Base-by-base conservation (phyloP, 2,329 filamentous ascomycete genomes). In the Dothideomycetes sp. region DNA sequence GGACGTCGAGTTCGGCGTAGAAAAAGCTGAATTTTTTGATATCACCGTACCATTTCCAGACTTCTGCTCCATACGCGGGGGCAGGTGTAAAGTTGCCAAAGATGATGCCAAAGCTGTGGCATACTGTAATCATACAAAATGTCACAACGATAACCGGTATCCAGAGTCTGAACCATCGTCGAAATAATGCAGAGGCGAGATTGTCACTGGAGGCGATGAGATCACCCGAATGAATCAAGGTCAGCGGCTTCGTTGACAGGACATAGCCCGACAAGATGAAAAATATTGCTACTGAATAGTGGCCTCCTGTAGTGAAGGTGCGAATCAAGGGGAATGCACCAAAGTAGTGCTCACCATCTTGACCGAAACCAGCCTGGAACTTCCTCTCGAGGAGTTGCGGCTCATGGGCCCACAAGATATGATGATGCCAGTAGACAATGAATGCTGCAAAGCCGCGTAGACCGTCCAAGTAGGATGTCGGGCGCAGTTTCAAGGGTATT, bases 11-110 rank as follows among this genome's bases (percentile, higher is more conserved):
- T 8, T 69, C 60, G 2, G 70, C 72, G 31, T 72, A 70, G 59
- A 75, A 83, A 52, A 79, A 83, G 57, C 72, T 82, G 60, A 79
- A 82, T 55, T 81, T 81, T 53, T 82, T 83, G 52, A 74, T 64
- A 52, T 82, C 74, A 43, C 52, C 53, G 39, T 69, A 66, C 64
- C 63, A 66, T 29, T 58, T 63, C 62, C 68, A 72, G 2, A 76
- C 44, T 48, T 78, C 74, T 2, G 19, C 18, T 9, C 31, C 9
- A 15, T 34, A 41, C 2, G 38, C 35, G 2, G 30, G 10, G 12
- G 41, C 38, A 3, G 42, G 42, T 54, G 11, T 55, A 16, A 56
- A 56, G 37, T 49, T 45, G 10, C 63, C 58, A 5, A 61, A 58
- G 55, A 61, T 67, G 40, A 72, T 59, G 4, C 66, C 66, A 30